Percentiles rank a stretch among this genome's conserved stretches.
phyloP scores from a whole-genome alignment of 768 basidiomycete genomes.

The Ramaria sp. region DNA sequence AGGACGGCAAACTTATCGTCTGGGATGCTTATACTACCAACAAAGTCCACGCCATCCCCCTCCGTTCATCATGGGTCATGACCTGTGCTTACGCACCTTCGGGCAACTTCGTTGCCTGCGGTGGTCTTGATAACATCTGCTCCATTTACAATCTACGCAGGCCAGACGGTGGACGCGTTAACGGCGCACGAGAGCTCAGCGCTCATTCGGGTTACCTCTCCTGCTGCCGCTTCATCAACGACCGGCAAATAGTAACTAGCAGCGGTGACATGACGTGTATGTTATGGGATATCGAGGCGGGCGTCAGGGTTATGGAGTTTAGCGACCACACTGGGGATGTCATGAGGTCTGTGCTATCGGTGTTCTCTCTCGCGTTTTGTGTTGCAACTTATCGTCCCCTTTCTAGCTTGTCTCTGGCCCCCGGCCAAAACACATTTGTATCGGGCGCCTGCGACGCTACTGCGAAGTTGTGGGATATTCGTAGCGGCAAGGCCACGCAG shows the following conservation, averaged over 20 bases:
- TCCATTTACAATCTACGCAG: constrained; percentile 94
- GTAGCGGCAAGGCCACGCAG: constrained; percentile 94
- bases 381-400: too few species aligned
- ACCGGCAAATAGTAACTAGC: constrained; percentile 95
- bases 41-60: constrained; percentile 98
- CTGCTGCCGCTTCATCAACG: constrained; percentile 98
- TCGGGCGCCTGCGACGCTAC: constrained; percentile 98
- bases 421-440: constrained; percentile 93
- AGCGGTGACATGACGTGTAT: constrained; percentile 99
- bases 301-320: constrained; percentile 95
- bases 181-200: constrained; percentile 89
- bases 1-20: constrained; percentile 98
- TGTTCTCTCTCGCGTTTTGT: too few species aligned
- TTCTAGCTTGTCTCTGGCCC: constrained; percentile 86
- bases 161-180: constrained; percentile 55
- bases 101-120: constrained; percentile 95
- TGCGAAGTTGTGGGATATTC: constrained; percentile 98
- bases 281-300: constrained; percentile 99
- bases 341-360: constrained; percentile 66
- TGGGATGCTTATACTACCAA: constrained; percentile 99
- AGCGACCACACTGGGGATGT: constrained; percentile 99
- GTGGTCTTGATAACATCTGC: constrained; percentile 98
- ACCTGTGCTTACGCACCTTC: constrained; percentile 98
- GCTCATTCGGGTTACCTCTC: constrained; percentile 97
- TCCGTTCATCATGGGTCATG: constrained; percentile 99